Base-by-base conservation (phyloP, 1,139 yeast genomes). In the Williopsis jadinii region DNA sequence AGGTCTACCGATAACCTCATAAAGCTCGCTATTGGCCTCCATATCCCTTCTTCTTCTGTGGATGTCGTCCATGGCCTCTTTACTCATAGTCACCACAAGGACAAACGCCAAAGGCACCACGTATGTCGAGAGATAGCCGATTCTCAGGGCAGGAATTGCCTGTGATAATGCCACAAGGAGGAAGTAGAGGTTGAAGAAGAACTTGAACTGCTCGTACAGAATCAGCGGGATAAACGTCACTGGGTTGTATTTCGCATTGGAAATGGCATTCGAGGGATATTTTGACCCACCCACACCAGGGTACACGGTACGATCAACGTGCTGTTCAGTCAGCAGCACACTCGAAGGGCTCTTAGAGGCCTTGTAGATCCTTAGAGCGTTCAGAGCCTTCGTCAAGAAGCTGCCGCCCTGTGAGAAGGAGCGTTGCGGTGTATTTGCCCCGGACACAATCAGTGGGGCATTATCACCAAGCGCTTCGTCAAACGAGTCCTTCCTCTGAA, bases 21-120 rank as follows among this genome's bases (percentile, higher is more conserved):
- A 92, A 9, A 71, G 61, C 60, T 92, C 97, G 53, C 75, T 76
- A 55, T 94, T 94, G 42, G 95, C 88, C 51, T 90, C 98, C 36
- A 71, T 70, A 59, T 94, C 99, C 50, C 99, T 74, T 50, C 92
- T 75, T 41, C 98, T 74, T 57, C 99, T 77, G 41, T 84, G 84
- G 13, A 92, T 74, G 61, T 94, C 99, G 63, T 94, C 98, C 52
- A 87, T 73, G 0, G 97, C 97, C 60, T 94, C 99, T 61, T 92
- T 92, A 54, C 83, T 69, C 95, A 94, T 88, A 1, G 98, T 94
- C 8, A 94, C 95, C 0, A 84, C 70, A 36, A 94, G 67, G 13
- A 94, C 98, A 67, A 94, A 94, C 1, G 84, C 96, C 42, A 94
- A 70, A 0, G 99, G 99, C 8, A 90, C 96, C 32, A 94, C 73